Conservation (phyloP, 768 basidiomycete genomes). For the Trametes sanguinea region DNA sequence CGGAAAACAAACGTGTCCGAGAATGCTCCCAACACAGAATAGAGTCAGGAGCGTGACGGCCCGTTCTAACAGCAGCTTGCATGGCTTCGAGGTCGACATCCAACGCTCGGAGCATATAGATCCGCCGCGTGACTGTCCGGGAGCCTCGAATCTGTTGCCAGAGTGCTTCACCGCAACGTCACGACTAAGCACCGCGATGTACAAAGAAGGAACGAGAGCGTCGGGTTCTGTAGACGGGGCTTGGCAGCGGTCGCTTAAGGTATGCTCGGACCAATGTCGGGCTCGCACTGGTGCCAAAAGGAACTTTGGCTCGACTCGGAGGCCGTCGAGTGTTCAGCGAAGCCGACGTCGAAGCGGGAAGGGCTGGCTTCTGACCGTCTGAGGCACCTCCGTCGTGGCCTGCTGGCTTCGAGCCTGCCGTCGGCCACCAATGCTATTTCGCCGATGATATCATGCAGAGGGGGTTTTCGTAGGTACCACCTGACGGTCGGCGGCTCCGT, state of each 20-base stretch:
- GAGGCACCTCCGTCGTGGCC: not conserved
- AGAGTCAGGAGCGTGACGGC: not conserved
- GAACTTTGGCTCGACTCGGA: not conserved
- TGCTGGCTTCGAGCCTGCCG: not conserved
- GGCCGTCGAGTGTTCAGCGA: not conserved
- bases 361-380: not conserved
- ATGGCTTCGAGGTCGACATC: not conserved
- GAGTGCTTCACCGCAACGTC: not conserved
- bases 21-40: conserved; percentile 18
- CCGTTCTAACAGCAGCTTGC: not conserved
- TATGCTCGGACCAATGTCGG: conserved; percentile 17
- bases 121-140: conserved; percentile 11
- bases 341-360: not conserved
- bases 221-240: conserved; percentile 5
- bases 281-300: not conserved
- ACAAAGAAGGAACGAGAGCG: not conserved
- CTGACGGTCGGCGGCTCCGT: not conserved
- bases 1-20: conserved; percentile 11
- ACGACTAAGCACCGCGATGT: not conserved
- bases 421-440: conserved; percentile 3
- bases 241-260: not conserved
- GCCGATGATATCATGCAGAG: conserved; percentile 1
- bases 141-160: not conserved
- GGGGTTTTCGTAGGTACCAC: not conserved
- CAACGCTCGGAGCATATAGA: not conserved